phyloP scores from a whole-genome alignment of 192 early-diverging fungal genomes.

The Irineochytrium annulatum region DNA sequence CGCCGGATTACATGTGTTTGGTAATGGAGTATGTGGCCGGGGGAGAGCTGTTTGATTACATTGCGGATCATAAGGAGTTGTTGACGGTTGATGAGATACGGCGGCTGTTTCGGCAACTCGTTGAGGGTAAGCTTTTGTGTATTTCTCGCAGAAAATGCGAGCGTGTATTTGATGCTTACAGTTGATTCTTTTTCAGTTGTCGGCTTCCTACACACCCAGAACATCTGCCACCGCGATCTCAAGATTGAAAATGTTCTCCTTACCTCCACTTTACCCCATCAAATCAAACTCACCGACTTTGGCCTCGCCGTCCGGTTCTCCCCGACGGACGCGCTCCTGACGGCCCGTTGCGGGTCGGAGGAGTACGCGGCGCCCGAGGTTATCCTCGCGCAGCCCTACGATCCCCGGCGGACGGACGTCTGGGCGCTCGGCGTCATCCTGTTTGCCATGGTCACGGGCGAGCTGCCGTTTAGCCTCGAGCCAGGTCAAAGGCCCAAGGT shows the following conservation, averaged over 20 bases:
- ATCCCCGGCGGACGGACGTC: slow-evolving; percentile 52
- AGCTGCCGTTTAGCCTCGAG: slow-evolving; percentile 33
- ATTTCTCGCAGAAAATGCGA: neutral
- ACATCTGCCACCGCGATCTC: slow-evolving; percentile 40
- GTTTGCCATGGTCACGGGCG: slow-evolving; percentile 36
- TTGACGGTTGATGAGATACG: slow-evolving; percentile 41
- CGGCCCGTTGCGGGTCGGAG: slow-evolving; percentile 66
- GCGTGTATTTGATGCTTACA: slow-evolving; percentile 35
- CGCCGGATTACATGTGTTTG: slow-evolving; percentile 56
- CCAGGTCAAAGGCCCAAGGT: slow-evolving; percentile 38
- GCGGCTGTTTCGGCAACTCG: slow-evolving; percentile 50
- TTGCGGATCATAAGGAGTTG: slow-evolving; percentile 39
- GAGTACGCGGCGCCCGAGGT: slow-evolving; percentile 78
- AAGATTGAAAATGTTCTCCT: slow-evolving; percentile 40
- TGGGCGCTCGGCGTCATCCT: slow-evolving; percentile 44
- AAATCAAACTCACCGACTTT: slow-evolving; percentile 64
- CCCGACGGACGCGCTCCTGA: neutral
- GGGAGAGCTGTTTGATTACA: slow-evolving; percentile 73
- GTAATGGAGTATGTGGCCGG: slow-evolving; percentile 68
- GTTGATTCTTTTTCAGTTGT: slow-evolving; percentile 32
- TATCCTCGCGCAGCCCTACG: slow-evolving; percentile 57
- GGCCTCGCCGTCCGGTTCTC: slow-evolving; percentile 29
- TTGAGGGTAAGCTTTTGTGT: neutral
- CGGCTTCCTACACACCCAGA: slow-evolving; percentile 56
- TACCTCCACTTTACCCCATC: neutral